Evolutionary conservation across 2,329 filamentous ascomycete species (phyloP).

Genomic region (Periconia sp.): DNA sequence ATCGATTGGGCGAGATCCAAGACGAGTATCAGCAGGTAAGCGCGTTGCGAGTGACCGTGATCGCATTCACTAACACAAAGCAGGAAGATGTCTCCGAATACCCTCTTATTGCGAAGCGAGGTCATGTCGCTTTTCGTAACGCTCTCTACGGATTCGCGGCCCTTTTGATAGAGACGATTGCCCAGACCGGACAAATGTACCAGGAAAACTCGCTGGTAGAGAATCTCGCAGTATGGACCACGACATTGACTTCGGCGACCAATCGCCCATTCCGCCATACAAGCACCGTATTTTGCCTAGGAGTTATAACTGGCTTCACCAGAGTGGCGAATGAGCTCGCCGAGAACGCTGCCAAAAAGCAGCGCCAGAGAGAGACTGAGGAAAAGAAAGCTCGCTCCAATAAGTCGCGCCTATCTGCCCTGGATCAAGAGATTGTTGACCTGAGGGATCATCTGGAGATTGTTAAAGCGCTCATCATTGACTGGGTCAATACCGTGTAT

Average conservation of each 20-base stretch:
- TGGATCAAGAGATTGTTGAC: slow-evolving; percentile 72
- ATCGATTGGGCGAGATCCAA: slow-evolving; percentile 80
- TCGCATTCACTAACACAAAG: slow-evolving; percentile 13
- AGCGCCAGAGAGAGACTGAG: slow-evolving; percentile 78
- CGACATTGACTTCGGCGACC: slow-evolving; percentile 83
- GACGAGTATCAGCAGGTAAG: slow-evolving; percentile 78
- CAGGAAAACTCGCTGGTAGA: slow-evolving; percentile 76
- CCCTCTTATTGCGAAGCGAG: slow-evolving; percentile 83
- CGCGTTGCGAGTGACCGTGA: slow-evolving; percentile 6
- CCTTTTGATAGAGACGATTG: slow-evolving; percentile 73
- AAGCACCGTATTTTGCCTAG: slow-evolving; percentile 79
- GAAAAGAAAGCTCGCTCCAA: slow-evolving; percentile 73
- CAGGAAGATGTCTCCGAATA: slow-evolving; percentile 84
- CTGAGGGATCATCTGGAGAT: slow-evolving; percentile 69
- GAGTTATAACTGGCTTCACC: slow-evolving; percentile 78
- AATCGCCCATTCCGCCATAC: slow-evolving; percentile 93
- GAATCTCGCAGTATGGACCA: slow-evolving; percentile 87
- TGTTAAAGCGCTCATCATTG: slow-evolving; percentile 72
- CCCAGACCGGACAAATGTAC: slow-evolving; percentile 81
- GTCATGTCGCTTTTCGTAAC: slow-evolving; percentile 74
- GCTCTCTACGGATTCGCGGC: slow-evolving; percentile 78
- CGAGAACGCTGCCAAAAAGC: slow-evolving; percentile 71
- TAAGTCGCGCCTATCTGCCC: slow-evolving; percentile 73
- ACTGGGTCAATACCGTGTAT: slow-evolving; percentile 90
- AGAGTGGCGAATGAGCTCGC: slow-evolving; percentile 71